These are phyloP conservation scores for Saturnispora bothae DNA, from an alignment of 805 yeast species.

Conservation along the genomic window DNA sequence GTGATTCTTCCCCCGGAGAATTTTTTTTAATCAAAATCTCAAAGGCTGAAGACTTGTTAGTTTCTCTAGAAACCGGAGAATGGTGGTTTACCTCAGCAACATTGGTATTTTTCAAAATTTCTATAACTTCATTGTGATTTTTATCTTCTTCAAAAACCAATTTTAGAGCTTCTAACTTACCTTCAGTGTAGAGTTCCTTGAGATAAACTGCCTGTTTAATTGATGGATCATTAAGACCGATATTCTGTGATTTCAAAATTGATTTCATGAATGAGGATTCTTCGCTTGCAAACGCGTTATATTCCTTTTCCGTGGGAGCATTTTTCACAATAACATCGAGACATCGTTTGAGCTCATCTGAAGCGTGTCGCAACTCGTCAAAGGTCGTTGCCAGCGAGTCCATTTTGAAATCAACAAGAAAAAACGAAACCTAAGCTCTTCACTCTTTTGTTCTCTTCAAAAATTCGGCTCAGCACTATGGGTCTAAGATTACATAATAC, in stretches of 20 bases:
- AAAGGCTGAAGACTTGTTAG: too few species aligned
- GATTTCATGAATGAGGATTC: conserved; percentile 15
- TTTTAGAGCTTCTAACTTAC: conserved; percentile 41
- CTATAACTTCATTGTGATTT: background rate
- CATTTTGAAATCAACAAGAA: background rate
- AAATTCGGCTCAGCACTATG: too few species aligned
- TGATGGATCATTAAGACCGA: conserved; percentile 34
- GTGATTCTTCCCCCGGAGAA: too few species aligned
- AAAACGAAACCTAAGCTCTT: too few species aligned
- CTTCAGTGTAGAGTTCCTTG: conserved; percentile 40
- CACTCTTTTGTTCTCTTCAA: too few species aligned
- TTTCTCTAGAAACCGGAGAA: too few species aligned
- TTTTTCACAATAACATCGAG: conserved; percentile 7
- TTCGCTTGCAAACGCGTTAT: conserved; percentile 14
- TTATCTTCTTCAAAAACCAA: conserved; percentile 35
- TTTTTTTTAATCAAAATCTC: too few species aligned
- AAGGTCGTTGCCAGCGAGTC: conserved; percentile 3
- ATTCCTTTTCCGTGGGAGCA: conserved; percentile 10
- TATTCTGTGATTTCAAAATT: conserved; percentile 26
- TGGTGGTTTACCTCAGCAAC: too few species aligned
- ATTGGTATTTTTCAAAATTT: too few species aligned
- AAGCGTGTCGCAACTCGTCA: conserved; percentile 8
- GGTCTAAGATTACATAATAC: too few species aligned
- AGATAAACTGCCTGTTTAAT: conserved; percentile 50
- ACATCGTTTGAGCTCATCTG: conserved; percentile 1